Evolutionary conservation across 139 green algal species (phyloP).

Genomic region (Microglena sp.): DNA sequence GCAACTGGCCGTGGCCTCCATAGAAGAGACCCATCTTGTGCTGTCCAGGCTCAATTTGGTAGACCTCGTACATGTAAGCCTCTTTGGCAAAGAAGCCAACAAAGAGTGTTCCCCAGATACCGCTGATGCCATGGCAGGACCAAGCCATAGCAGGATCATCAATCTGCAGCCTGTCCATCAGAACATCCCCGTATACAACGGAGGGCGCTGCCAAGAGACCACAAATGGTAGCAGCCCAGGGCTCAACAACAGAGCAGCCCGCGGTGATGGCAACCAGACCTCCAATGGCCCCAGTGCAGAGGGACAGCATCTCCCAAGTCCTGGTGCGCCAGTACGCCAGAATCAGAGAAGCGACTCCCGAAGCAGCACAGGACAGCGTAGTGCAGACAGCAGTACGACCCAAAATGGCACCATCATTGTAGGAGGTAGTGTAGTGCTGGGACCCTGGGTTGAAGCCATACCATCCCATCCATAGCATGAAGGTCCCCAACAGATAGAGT

Average conservation of each 20-base stretch:
- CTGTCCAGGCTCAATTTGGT: neutral
- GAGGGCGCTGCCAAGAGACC: slow-evolving; percentile 24
- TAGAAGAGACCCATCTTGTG: slow-evolving; percentile 27
- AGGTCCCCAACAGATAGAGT: slow-evolving; percentile 46
- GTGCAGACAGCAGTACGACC: neutral
- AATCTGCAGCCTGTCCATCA: slow-evolving; percentile 17
- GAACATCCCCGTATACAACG: slow-evolving; percentile 13
- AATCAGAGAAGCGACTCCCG: neutral
- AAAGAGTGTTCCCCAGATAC: slow-evolving; percentile 35
- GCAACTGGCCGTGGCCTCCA: slow-evolving; percentile 28
- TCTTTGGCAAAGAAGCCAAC: slow-evolving; percentile 29
- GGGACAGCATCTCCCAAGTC: slow-evolving; percentile 23
- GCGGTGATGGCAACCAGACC: no score
- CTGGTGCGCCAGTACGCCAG: slow-evolving; percentile 4
- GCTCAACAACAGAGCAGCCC: slow-evolving; percentile 29
- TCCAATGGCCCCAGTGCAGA: neutral
- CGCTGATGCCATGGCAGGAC: slow-evolving; percentile 20
- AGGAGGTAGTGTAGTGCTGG: no score
- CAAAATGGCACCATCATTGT: no score
- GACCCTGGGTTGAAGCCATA: no score
- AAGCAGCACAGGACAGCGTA: neutral
- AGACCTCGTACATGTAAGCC: slow-evolving; percentile 23
- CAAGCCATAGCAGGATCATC: slow-evolving; percentile 2
- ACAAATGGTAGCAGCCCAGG: slow-evolving; percentile 52
- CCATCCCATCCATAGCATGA: slow-evolving; percentile 65